A percentile compares a stretch with the other conserved stretches of the same genome.
phyloP scores from a whole-genome alignment of 352 stramenopile genomes.

The Nothophytophthora sp. region DNA sequence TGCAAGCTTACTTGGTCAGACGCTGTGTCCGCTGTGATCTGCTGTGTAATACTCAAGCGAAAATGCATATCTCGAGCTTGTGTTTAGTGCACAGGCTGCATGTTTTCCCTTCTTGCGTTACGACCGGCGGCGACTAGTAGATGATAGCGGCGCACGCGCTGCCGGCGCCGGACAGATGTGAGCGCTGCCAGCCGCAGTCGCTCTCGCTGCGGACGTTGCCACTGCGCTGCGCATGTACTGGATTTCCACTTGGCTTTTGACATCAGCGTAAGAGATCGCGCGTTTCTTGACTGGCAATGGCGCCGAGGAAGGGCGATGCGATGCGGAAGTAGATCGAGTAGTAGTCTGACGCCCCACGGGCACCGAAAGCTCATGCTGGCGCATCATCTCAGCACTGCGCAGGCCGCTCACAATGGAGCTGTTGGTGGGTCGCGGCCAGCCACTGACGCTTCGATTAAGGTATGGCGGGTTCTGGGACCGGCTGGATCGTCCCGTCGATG shows the following conservation, averaged over 20 bases:
- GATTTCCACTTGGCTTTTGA: slow-evolving; percentile 52
- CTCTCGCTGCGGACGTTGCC: slow-evolving; percentile 13
- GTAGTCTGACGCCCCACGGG: slow-evolving; percentile 1
- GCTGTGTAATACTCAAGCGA: no score
- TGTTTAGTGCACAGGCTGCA: no score
- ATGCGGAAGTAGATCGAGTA: slow-evolving; percentile 6
- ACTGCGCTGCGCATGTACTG: slow-evolving; percentile 46
- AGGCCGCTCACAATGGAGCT: slow-evolving; percentile 19
- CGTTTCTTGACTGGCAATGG: slow-evolving; percentile 21
- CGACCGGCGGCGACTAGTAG: slow-evolving; percentile 7
- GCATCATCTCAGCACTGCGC: slow-evolving; percentile 45
- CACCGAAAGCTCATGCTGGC: slow-evolving; percentile 23
- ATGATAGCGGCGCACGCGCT: slow-evolving; percentile 8
- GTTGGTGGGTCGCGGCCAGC: slow-evolving; percentile 11
- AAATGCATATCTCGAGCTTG: no score
- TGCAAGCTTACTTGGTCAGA: no score
- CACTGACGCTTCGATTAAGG: slow-evolving; percentile 6
- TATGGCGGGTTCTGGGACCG: slow-evolving; percentile 2
- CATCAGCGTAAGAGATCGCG: slow-evolving; percentile 8
- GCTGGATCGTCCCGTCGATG: slow-evolving; percentile 3
- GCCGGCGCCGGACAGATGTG: slow-evolving; percentile 3
- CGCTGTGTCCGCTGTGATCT: no score
- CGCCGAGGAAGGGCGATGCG: slow-evolving; percentile 14
- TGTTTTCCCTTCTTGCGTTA: no score
- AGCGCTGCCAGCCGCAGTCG: not conserved